Percentiles rank a stretch among this genome's conserved stretches.
phyloP scores from a whole-genome alignment of 257 asterid species.

The Apocynum venetum region DNA sequence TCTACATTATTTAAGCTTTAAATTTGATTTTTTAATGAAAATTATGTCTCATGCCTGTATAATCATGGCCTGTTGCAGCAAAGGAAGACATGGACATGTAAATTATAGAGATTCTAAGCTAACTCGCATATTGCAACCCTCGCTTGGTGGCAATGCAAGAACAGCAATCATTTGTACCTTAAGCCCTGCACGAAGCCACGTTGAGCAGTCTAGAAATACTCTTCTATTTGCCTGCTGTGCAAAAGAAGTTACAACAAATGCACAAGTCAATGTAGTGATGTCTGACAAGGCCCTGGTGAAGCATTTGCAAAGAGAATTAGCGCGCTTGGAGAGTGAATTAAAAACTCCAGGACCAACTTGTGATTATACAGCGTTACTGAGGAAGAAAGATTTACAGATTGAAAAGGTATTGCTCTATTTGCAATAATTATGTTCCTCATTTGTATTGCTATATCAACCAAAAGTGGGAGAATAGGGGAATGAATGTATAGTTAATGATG shows the following conservation, averaged over 20 bases:
- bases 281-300: slow-evolving; percentile 99
- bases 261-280: slow-evolving; percentile 99
- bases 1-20: background rate
- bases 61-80: slow-evolving; percentile 53
- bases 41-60: background rate
- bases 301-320: slow-evolving; percentile 95
- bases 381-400: slow-evolving; percentile 85
- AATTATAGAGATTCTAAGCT: slow-evolving; percentile 97
- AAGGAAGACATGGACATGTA: slow-evolving; percentile 91
- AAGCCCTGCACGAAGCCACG: slow-evolving; percentile 96
- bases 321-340: slow-evolving; percentile 89
- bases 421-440: background rate
- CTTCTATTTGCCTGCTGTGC: slow-evolving; percentile 96
- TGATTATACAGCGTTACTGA: slow-evolving; percentile 62
- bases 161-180: slow-evolving; percentile 94
- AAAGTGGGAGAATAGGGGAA: background rate
- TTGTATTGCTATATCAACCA: no score
- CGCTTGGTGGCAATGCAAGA: slow-evolving; percentile 99
- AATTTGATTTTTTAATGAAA: background rate
- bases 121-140: slow-evolving; percentile 95
- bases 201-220: slow-evolving; percentile 96
- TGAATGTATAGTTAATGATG: background rate
- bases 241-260: slow-evolving; percentile 95
- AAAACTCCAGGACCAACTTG: slow-evolving; percentile 67
- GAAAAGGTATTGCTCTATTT: slow-evolving; percentile 59